Evolutionary conservation across 2,329 filamentous ascomycete genomes (phyloP).

Genomic region (Pezizomycotina sp.): DNA sequence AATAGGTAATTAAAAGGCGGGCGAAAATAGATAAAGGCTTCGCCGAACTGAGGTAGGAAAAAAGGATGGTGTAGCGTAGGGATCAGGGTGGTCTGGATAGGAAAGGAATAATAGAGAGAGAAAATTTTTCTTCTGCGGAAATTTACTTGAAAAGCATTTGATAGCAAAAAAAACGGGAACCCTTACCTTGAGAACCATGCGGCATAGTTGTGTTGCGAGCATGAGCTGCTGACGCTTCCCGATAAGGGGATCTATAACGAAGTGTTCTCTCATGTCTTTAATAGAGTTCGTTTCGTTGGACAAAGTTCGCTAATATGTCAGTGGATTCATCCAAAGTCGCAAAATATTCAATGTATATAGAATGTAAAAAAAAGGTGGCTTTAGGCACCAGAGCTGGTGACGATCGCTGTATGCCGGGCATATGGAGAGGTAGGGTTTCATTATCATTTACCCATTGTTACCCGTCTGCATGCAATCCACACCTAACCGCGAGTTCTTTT

Average conservation of each 20-base stretch:
- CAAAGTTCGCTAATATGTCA: conserved; percentile 14
- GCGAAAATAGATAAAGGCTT: no score
- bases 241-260: conserved; percentile 95
- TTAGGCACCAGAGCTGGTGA: no score
- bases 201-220: conserved; percentile 88
- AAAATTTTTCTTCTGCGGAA: no score
- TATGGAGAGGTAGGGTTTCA: conserved; percentile 10
- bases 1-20: no score
- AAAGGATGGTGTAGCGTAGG: no score
- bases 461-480: conserved; percentile 97
- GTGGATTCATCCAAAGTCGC: conserved; percentile 3
- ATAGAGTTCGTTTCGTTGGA: conserved; percentile 27
- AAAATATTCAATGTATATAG: no score
- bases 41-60: no score
- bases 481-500: conserved; percentile 60
- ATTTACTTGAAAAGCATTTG: no score
- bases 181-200: conserved; percentile 94
- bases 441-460: conserved; percentile 49
- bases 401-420: conserved; percentile 11
- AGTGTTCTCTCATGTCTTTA: conserved; percentile 80
- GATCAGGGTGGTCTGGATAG: no score
- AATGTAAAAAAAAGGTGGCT: no score
- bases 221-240: conserved; percentile 95
- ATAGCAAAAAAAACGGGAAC: no score
- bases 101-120: no score